phyloP scores from a whole-genome alignment of 1,284 basidiomycete genomes.

The Ceratobasidium sp. region DNA sequence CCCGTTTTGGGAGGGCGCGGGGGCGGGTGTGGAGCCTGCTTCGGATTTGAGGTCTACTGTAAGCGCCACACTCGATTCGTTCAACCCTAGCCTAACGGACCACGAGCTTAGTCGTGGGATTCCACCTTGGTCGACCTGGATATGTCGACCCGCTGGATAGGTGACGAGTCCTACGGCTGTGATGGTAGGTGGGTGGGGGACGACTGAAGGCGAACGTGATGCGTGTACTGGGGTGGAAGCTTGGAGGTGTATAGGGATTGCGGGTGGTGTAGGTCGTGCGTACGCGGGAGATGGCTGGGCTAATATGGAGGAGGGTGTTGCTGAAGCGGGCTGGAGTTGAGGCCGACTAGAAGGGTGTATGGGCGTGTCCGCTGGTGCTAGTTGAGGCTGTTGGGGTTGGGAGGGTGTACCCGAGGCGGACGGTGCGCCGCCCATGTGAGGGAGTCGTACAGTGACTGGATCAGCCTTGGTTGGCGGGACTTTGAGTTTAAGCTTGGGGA shows the following conservation, averaged over 20 bases:
- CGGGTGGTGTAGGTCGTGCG: slow-evolving; percentile 29
- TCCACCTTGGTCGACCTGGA: slow-evolving; percentile 10
- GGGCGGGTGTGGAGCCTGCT: slow-evolving; percentile 6
- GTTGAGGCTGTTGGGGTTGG: slow-evolving; percentile 30
- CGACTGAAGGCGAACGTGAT: slow-evolving; percentile 41
- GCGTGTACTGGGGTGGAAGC: slow-evolving; percentile 28
- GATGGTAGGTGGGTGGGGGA: slow-evolving; percentile 22
- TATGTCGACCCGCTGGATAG: slow-evolving; percentile 17
- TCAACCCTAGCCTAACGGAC: slow-evolving; percentile 14
- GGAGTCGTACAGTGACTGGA: slow-evolving; percentile 12
- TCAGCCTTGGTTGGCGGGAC: slow-evolving; percentile 36
- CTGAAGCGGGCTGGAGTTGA: not conserved
- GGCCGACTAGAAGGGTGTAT: slow-evolving; percentile 5
- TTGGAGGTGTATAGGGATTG: slow-evolving; percentile 25
- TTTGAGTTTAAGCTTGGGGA: slow-evolving; percentile 44
- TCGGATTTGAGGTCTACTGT: slow-evolving; percentile 21
- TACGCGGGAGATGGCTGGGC: slow-evolving; percentile 31
- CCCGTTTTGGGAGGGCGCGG: not conserved
- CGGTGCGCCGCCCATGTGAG: not conserved
- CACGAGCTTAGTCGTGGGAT: slow-evolving; percentile 19
- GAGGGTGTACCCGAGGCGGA: not conserved
- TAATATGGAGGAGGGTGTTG: slow-evolving; percentile 15
- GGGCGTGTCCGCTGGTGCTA: not conserved
- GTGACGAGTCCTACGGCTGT: slow-evolving; percentile 20
- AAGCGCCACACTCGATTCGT: slow-evolving; percentile 18